Evolutionary conservation across 306 rosid genomes (phyloP).

Genomic region (Parietaria judaica): DNA sequence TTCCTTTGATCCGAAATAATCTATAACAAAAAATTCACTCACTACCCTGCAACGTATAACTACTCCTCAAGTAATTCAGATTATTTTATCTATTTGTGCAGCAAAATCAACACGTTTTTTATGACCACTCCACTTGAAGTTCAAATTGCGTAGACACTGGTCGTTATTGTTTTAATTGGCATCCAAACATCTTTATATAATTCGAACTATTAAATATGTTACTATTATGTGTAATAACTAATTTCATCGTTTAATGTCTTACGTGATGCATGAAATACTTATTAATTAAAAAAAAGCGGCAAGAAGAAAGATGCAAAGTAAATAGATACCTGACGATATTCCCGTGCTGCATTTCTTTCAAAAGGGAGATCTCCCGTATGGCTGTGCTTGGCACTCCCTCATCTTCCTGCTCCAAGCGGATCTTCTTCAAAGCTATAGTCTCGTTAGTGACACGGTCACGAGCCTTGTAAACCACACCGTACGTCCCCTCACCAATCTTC

Average conservation of each 20-base stretch:
- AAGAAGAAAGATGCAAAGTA: neutral
- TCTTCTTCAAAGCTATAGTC: slow-evolving; percentile 78
- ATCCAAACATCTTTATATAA: neutral
- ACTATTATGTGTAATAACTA: too few relatives aligned
- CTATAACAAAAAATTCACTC: neutral
- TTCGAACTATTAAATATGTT: neutral
- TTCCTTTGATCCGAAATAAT: neutral
- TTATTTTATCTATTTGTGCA: neutral
- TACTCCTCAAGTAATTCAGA: neutral
- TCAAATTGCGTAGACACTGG: too few relatives aligned
- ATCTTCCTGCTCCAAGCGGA: slow-evolving; percentile 87
- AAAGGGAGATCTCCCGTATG: slow-evolving; percentile 77
- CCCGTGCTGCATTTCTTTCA: slow-evolving; percentile 87
- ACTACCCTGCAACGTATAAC: neutral
- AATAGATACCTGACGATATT: slow-evolving; percentile 62
- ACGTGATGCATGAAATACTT: neutral
- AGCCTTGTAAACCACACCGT: slow-evolving; percentile 89
- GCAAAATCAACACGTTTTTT: neutral
- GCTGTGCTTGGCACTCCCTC: slow-evolving; percentile 94
- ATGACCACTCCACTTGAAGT: too few relatives aligned
- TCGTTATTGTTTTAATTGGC: neutral
- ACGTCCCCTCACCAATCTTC: slow-evolving; percentile 90
- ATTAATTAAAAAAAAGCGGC: neutral
- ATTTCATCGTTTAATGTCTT: too few relatives aligned
- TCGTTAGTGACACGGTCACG: slow-evolving; percentile 69